Evolutionary conservation across 177 flowering plant genomes (phyloP).

Genomic region (Telopea speciosissima): DNA sequence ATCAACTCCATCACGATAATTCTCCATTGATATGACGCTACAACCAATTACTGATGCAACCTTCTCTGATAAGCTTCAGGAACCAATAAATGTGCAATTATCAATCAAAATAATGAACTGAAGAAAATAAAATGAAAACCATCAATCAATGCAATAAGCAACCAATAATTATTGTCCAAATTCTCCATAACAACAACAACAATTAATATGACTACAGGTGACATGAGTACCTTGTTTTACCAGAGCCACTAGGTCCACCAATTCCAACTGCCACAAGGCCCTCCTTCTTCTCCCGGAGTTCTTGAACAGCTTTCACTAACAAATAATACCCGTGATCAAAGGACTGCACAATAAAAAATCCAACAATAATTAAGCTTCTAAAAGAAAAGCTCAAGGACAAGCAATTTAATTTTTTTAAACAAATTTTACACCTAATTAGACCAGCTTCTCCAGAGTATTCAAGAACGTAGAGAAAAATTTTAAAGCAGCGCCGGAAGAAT

Average conservation of each 20-base stretch:
- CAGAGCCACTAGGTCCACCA: conserved; percentile 98
- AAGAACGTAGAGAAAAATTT: too few species aligned
- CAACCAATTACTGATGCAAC: conserved; percentile 97
- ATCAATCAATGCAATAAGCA: too few species aligned
- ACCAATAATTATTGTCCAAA: too few species aligned
- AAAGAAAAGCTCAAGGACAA: background rate
- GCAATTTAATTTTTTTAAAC: too few species aligned
- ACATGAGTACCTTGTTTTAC: conserved; percentile 77
- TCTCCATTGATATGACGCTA: conserved; percentile 84
- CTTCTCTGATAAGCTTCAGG: conserved; percentile 93
- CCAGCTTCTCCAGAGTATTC: too few species aligned
- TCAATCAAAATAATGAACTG: background rate
- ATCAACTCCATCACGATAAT: conserved; percentile 78
- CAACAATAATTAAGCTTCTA: conserved; percentile 6
- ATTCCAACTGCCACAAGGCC: conserved; percentile 88
- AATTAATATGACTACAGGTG: background rate
- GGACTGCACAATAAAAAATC: conserved; percentile 47
- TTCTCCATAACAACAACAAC: too few species aligned
- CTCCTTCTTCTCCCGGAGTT: conserved; percentile 77
- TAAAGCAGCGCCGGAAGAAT: too few species aligned
- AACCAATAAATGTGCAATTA: conserved; percentile 15
- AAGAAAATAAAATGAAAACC: background rate
- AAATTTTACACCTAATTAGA: too few species aligned
- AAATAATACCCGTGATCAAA: conserved; percentile 94
- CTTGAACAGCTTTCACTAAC: conserved; percentile 91